Evolutionary conservation across 1,284 basidiomycete genomes (phyloP), one percentile per base, ranked within the genome.

Genomic region (Pascua guehoae): DNA sequence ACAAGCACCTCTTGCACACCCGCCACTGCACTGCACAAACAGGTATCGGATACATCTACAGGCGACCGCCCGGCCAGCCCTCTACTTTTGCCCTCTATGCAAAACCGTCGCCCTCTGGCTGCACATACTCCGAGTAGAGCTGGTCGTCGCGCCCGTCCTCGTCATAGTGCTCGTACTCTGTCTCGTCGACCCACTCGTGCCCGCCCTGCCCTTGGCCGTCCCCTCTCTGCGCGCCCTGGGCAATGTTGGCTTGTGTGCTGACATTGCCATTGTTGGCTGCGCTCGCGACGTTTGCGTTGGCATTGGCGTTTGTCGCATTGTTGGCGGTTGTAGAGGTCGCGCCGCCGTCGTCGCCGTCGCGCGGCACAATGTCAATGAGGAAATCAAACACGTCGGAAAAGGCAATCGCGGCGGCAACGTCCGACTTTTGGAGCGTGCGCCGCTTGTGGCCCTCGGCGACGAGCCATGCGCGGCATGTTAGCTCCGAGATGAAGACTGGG

Each of bases 381-480:
- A 94, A 93, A 79, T 62, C 60, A 43, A 62, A 62, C 73, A 92
- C 89, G 78, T 96, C 92, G 8, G 87, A 89, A 75, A 91, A 91
- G 67, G 84, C 85, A 54, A 95, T 83, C 0, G 92, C 92, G 66
- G 91, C 88, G 9, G 90, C 88, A 51, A 96, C 92, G 77, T 96
- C 93, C 11, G 88, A 85, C 51, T 91, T 86, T 17, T 91, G 91
- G 40, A 96, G 82, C 1, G 92, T 96, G 16, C 92, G 86, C 16
- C 92, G 86, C 75, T 93, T 93, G 77, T 93, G 89, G 16, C 89
- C 87, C 78, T 95, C 90, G 14, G 92, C 92, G 54, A 94, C 86
- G 62, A 95, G 88, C 82, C 91, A 96, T 0, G 93, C 91, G 42
- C 93, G 85, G 2, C 90, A 88, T 1, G 93, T 96, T 55, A 96